Evolutionary conservation across 2,329 filamentous ascomycete species (phyloP).

Genomic region (Colletotrichum navitas): DNA sequence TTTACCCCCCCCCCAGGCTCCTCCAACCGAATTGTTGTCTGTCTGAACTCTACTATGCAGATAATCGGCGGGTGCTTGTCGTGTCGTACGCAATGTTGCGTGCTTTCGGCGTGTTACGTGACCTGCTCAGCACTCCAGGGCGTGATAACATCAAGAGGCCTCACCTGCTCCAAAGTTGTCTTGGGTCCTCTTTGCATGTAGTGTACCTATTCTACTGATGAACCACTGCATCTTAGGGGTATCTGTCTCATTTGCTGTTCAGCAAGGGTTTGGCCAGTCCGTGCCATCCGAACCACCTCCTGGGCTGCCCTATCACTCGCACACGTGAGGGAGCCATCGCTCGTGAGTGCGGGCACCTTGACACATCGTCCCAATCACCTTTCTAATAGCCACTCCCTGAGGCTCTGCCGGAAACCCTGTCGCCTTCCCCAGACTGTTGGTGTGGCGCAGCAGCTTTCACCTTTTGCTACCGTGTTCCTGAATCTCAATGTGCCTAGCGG

Average conservation of each 20-base stretch:
- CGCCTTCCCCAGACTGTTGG: constrained; percentile 32
- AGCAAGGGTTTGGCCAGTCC: background rate
- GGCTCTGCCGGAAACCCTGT: constrained; percentile 40
- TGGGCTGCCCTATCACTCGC: constrained; percentile 5
- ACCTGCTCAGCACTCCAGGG: background rate
- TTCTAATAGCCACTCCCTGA: constrained; percentile 7
- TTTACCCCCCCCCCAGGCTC: background rate
- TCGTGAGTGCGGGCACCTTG: background rate
- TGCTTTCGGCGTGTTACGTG: constrained; percentile 17
- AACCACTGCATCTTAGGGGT: background rate
- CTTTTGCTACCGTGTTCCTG: constrained; percentile 26
- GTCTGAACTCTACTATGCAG: background rate
- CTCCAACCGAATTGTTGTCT: constrained; percentile 13
- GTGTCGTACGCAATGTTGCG: constrained; percentile 17
- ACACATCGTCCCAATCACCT: background rate
- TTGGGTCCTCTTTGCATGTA: background rate
- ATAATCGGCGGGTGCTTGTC: background rate
- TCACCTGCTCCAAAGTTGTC: background rate
- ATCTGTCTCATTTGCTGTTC: background rate
- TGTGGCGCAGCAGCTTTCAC: constrained; percentile 24
- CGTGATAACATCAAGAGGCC: background rate
- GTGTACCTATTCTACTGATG: too few species aligned
- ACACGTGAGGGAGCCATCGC: constrained; percentile 14
- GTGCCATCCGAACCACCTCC: background rate
- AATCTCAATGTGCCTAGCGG: constrained; percentile 28